Base-by-base conservation (phyloP, 495 filamentous ascomycete genomes). In the Choiromyces venosus region DNA sequence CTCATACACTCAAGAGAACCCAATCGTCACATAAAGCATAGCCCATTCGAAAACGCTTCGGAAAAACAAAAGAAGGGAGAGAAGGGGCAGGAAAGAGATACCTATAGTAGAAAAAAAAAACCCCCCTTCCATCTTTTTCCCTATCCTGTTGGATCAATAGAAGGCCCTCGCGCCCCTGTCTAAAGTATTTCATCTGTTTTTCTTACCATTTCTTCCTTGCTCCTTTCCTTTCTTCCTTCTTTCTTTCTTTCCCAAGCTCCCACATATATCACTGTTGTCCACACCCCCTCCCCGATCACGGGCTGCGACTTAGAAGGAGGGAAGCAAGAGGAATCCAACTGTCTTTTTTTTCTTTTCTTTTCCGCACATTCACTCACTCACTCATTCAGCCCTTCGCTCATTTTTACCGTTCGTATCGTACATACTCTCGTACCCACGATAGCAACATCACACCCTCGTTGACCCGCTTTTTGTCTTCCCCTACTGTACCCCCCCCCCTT, bases 271-370 rank as follows among this genome's bases (percentile, higher is more conserved):
- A 61, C 52, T 16, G 52, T 61, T 33, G 33, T 33, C 12, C 52
- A 61, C 25, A n/a, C n/a, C n/a, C n/a, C n/a, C n/a, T n/a, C 52
- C 52, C 25, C 37, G 56, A 56, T 38, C 69, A 21, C 40, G 37
- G 36, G 35, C 66, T 36, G 33, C 25, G 25, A 56, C 44, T 73
- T 74, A 38, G 66, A 65, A 69, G 44, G 39, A 75, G 56, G 52
- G 46, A 70, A 70, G 42, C 25, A 39, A 39, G 40, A 73, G 70
- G 12, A 71, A 25, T 6, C 33, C 37, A 72, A 61, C 66, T 38
- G 38, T 72, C 64, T 67, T 76, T 61, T 61, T 18, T n/a, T 6
- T 18, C n/a, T n/a, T n/a, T n/a, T n/a, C n/a, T n/a, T n/a, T n/a
- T n/a, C n/a, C n/a, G n/a, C n/a, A n/a, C n/a, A n/a, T n/a, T n/a